Base-by-base conservation (phyloP, 768 basidiomycete species). In the Asterophora parasitica region DNA sequence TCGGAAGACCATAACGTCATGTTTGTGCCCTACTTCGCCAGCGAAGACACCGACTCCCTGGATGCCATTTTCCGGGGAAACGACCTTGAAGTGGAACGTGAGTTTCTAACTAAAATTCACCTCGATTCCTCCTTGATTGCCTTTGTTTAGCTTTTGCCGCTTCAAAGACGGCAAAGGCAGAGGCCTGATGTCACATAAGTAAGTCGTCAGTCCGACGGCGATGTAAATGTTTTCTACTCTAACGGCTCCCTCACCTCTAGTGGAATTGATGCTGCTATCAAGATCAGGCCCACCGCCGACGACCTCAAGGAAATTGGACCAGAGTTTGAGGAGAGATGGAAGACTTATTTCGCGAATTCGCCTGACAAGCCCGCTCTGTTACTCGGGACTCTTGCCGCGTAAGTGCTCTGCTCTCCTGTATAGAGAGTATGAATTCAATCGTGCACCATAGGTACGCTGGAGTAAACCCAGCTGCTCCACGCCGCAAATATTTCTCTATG, bases 321-420 rank as follows among this genome's bases (percentile, higher is more conserved):
- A 7, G 68, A 59, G 4, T 84, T 83, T 55, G 57, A 67, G 20
- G 40, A 64, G 17, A 63, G 70, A 34, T 83, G 81, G 82, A 61
- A 71, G 6, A 58, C 62, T 10, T 78, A 74, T 58, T 83, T 77
- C 34, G 72, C 62, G 19, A 62, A 67, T 20, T 69, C 67, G 2
- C 74, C 76, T 0, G 83, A 84, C 56, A 83, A 83, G 55, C 72
- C 81, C 8, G 74, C 79, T 3, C 55, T 76, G 49, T 65, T 72
- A 36, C 56, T 80, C 10, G 72, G 70, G 0, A 50, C 68, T 0
- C 50, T 73, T 16, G 61, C 74, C 3, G 70, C 67, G 77, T 80
- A 53, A 40, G 69, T 58, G n/a, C n/a, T 60, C 16, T 13, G 8
- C 17, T 20, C 37, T 56, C 15, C 66, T 66, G 8, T 23, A 23